Evolutionary conservation across 257 asterid species (phyloP).

Genomic region (Plantago ovata): DNA sequence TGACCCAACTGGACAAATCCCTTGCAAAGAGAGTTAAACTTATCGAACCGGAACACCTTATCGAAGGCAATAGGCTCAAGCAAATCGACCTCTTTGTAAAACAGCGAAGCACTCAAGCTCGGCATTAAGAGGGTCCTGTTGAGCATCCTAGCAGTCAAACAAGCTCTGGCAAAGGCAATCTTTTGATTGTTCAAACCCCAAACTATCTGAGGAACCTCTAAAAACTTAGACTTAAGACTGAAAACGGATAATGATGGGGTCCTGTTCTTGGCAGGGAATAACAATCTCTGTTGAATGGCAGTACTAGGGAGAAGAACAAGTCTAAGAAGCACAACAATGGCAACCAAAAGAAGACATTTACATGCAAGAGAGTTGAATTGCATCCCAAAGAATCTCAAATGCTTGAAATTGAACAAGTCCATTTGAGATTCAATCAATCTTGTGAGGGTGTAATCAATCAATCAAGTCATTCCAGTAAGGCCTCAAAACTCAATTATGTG

Average conservation of each 20-base stretch:
- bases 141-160: constrained; percentile 70
- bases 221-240: constrained; percentile 31
- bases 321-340: constrained; percentile 43
- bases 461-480: constrained; percentile 16
- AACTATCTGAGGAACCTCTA: constrained; percentile 81
- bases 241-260: constrained; percentile 3
- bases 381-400: constrained; percentile 50
- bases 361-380: constrained; percentile 47
- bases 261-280: constrained; percentile 18
- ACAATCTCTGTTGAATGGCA: constrained; percentile 29
- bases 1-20: constrained; percentile 65
- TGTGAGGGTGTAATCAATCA: no score
- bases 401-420: constrained; percentile 47
- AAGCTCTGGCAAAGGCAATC: constrained; percentile 85
- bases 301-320: constrained; percentile 34
- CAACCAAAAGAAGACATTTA: constrained; percentile 47
- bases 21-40: constrained; percentile 61
- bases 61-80: constrained; percentile 67
- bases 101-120: constrained; percentile 82
- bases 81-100: constrained; percentile 77
- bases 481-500: background rate
- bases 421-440: constrained; percentile 34
- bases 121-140: constrained; percentile 83
- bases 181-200: constrained; percentile 95
- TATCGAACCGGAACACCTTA: constrained; percentile 64